Evolutionary conservation across 306 rosid genomes (phyloP), one percentile per base, ranked within the genome.

Genomic region (Vigna mungo): DNA sequence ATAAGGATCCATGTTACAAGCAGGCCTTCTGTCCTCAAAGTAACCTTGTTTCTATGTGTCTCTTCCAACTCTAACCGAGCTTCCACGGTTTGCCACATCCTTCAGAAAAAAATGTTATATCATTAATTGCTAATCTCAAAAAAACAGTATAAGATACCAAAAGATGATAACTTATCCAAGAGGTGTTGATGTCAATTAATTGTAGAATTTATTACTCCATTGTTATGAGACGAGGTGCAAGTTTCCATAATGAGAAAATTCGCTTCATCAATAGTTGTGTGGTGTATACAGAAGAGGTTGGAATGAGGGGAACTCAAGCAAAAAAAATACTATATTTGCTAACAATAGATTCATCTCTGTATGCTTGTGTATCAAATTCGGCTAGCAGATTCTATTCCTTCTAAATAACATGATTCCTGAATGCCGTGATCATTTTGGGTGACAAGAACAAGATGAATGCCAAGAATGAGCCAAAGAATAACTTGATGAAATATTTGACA

Each of bases 381-480:
- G 56, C 64, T 39, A 47, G 75, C 48, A 27, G 62, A 47, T 46
- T 20, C 13, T 5, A 51, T 60, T 74, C 43, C 44, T 39, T 71
- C 84, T 76, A 89, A 59, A 84, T 73, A 83, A 86, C 75, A 77
- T 84, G 70, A 76, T 89, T 90, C 89, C 55, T 88, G 76, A 90
- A 88, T 0, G 92, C 91, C 68, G 17, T 30, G 6, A 90, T 61
- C 87, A 91, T 82, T 77, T 7, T 3, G 13, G 14, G 41, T 7
- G 46, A 41, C 9, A 95, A 77, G 54, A 95, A 84, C 83, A 92
- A 78, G 82, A 90, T 0, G 68, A 90, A 87, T 13, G 96, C 93
- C 16, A 94, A 80, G 74, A 92, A 59, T 36, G 98, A 90, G 84
- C 96, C 98, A 34, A 90, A 92, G 80, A 95, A 76, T 78, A 92